phyloP scores from a whole-genome alignment of 139 green algal genomes.

The Micractinium sp. region DNA sequence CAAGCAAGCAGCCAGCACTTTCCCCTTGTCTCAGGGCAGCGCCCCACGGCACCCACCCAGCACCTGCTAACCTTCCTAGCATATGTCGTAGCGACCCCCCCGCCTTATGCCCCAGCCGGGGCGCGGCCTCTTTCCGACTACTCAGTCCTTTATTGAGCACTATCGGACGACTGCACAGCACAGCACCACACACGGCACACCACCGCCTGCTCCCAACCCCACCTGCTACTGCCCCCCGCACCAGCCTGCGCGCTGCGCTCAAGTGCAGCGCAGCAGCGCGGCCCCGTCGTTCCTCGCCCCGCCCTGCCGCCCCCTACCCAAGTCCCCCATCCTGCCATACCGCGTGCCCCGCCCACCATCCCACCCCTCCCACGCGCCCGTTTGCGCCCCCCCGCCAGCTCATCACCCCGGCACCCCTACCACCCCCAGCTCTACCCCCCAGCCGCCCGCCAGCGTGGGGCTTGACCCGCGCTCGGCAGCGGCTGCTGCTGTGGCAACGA shows the following conservation, averaged over 20 bases:
- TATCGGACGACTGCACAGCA: too few relatives aligned
- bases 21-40: too few relatives aligned
- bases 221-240: background rate
- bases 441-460: background rate
- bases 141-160: too few relatives aligned
- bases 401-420: background rate
- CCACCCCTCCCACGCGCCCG: background rate
- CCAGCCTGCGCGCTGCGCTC: background rate
- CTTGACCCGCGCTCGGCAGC: background rate
- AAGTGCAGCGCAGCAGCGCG: background rate
- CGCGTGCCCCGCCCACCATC: background rate
- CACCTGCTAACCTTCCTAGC: too few relatives aligned
- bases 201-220: too few relatives aligned
- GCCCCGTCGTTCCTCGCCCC: background rate
- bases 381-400: background rate
- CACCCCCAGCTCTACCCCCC: background rate
- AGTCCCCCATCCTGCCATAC: background rate
- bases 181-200: too few relatives aligned
- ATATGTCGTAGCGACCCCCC: too few relatives aligned
- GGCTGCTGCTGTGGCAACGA: background rate
- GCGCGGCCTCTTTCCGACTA: too few relatives aligned
- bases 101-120: too few relatives aligned
- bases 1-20: too few relatives aligned
- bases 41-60: too few relatives aligned
- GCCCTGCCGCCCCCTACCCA: background rate